Percentiles rank a stretch among this genome's conserved stretches.
These are phyloP conservation scores for Linanthus parryae DNA, from an alignment of 148 eudicot genomes.

Conservation along the genomic window DNA sequence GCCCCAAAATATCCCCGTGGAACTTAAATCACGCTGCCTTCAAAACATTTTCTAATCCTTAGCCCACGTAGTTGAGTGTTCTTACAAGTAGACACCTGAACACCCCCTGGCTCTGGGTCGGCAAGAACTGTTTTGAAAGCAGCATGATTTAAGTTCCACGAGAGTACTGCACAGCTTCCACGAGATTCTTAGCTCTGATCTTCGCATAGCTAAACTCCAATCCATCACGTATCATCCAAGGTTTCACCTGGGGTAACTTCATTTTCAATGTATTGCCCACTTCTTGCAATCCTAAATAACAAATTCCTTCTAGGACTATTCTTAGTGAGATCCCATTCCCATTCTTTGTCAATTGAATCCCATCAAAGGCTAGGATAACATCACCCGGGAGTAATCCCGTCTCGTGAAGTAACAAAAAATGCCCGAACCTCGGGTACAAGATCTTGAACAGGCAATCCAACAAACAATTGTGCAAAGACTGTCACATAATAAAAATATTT, in stretches of 20 bases:
- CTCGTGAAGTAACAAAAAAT: slow-evolving; percentile 76
- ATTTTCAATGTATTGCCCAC: slow-evolving; percentile 37
- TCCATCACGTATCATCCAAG: slow-evolving; percentile 79
- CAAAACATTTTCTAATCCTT: too few relatives aligned
- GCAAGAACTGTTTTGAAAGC: too few relatives aligned
- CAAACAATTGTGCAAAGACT: slow-evolving; percentile 63
- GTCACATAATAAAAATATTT: slow-evolving; percentile 72
- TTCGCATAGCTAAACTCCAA: slow-evolving; percentile 81
- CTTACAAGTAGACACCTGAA: too few relatives aligned
- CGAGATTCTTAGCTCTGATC: slow-evolving; percentile 42
- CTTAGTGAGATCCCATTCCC: slow-evolving; percentile 72
- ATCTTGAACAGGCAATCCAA: slow-evolving; percentile 96
- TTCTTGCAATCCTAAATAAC: slow-evolving; percentile 52
- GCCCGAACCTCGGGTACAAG: slow-evolving; percentile 88
- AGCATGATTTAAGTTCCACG: too few relatives aligned
- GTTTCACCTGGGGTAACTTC: slow-evolving; percentile 74
- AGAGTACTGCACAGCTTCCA: too few relatives aligned
- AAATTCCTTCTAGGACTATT: slow-evolving; percentile 58
- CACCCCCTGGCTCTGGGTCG: too few relatives aligned
- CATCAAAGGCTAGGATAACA: slow-evolving; percentile 64
- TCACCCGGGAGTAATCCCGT: slow-evolving; percentile 81
- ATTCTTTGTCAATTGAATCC: slow-evolving; percentile 37
- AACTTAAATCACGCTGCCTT: too few relatives aligned
- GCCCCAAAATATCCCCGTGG: slow-evolving; percentile 78
- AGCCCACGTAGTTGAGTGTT: too few relatives aligned